Evolutionary conservation across 257 asterid species (phyloP).

Genomic region (Salvia rosmarinus): DNA sequence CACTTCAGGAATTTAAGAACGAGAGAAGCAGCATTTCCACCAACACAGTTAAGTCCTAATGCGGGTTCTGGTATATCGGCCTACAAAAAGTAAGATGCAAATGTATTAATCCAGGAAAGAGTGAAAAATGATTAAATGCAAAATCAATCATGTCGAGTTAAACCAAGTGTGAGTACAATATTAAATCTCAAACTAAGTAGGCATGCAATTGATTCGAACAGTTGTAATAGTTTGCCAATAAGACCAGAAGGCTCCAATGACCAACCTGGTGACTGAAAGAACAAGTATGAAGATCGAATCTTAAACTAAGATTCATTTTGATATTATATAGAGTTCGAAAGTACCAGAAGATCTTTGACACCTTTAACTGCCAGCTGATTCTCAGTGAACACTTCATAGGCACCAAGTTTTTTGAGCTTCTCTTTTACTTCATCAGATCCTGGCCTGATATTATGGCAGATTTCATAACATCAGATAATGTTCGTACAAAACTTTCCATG

Average conservation of each 20-base stretch:
- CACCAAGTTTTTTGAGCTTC: slow-evolving; percentile 83
- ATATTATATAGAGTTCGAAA: slow-evolving; percentile 23
- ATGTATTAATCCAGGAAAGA: slow-evolving; percentile 21
- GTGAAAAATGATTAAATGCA: slow-evolving; percentile 19
- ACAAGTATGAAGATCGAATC: background rate
- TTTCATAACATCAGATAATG: slow-evolving; percentile 32
- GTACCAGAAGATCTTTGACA: slow-evolving; percentile 78
- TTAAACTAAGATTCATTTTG: background rate
- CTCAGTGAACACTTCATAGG: slow-evolving; percentile 84
- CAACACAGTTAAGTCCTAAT: slow-evolving; percentile 91
- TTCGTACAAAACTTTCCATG: background rate
- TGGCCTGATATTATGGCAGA: slow-evolving; percentile 56
- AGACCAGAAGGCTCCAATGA: background rate
- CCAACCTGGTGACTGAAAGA: background rate
- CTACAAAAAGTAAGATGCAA: slow-evolving; percentile 41
- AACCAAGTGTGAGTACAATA: background rate
- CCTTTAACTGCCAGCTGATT: slow-evolving; percentile 78
- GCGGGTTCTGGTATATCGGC: slow-evolving; percentile 78
- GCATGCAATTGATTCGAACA: slow-evolving; percentile 4
- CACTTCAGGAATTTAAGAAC: slow-evolving; percentile 88
- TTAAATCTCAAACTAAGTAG: slow-evolving; percentile 14
- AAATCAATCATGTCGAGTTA: slow-evolving; percentile 13
- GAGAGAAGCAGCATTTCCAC: slow-evolving; percentile 90
- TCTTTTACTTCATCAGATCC: slow-evolving; percentile 86
- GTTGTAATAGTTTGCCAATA: slow-evolving; percentile 21